These are phyloP conservation scores for Gleditsia sinensis DNA, from an alignment of 306 rosid genomes.

Conservation along the genomic window DNA sequence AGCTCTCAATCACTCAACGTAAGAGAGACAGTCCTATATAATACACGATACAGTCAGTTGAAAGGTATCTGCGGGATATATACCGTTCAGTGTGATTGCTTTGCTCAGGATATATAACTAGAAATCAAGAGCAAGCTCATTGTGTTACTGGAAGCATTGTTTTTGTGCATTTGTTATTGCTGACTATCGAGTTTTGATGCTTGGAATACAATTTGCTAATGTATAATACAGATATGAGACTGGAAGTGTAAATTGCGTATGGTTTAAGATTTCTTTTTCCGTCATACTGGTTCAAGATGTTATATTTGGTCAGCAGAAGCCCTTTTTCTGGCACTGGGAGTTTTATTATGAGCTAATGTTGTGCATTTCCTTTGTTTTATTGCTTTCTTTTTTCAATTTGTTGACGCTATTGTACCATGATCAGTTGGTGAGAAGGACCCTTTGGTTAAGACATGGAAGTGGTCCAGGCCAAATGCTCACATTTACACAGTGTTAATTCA, in stretches of 20 bases:
- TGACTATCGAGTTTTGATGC: not conserved
- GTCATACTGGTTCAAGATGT: not conserved
- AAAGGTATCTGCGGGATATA: too few relatives aligned
- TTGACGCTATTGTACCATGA: slow-evolving; percentile 26
- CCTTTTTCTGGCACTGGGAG: not conserved
- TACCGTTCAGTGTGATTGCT: not conserved
- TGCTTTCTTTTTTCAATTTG: not conserved
- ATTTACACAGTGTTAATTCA: slow-evolving; percentile 54
- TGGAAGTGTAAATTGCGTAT: not conserved
- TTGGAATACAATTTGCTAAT: not conserved
- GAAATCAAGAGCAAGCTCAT: not conserved
- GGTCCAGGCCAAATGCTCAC: slow-evolving; percentile 75
- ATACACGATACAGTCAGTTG: not conserved
- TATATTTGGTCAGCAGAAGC: not conserved
- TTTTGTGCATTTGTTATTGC: not conserved
- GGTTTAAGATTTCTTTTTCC: not conserved
- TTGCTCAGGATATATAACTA: not conserved
- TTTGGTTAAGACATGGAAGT: slow-evolving; percentile 70
- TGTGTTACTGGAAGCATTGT: not conserved
- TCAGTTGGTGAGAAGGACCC: slow-evolving; percentile 57
- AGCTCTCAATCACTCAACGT: not conserved
- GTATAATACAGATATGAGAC: not conserved
- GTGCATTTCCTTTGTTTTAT: not conserved
- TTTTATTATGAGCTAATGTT: not conserved
- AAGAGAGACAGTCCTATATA: not conserved